Conservation (phyloP, 345 rosid species). For the Ceriops tagal region DNA sequence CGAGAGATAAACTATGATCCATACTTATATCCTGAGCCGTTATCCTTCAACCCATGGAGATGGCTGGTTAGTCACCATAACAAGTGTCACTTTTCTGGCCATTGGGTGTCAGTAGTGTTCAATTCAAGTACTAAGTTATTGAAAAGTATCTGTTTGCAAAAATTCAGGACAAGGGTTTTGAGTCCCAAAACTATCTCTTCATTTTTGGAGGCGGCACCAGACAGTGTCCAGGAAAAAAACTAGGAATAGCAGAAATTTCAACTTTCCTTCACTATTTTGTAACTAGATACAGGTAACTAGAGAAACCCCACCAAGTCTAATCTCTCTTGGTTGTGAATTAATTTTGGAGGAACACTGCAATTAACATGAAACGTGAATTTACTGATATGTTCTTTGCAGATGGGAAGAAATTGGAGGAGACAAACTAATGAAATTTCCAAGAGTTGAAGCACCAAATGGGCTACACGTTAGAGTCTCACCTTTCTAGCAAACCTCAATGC, state of each 20-base stretch:
- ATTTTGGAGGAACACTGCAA: too few relatives aligned
- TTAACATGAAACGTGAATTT: not conserved
- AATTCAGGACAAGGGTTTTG: conserved; percentile 61
- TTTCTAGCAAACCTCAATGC: conserved; percentile 28
- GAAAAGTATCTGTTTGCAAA: not conserved
- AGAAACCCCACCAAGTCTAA: not conserved
- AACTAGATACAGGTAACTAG: conserved; percentile 66
- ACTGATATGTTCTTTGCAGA: conserved; percentile 38
- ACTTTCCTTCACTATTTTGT: conserved; percentile 88
- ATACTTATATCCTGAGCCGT: conserved; percentile 54
- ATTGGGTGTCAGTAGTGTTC: not conserved
- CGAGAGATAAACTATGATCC: conserved; percentile 77
- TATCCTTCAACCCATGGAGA: conserved; percentile 78
- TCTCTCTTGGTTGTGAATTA: too few relatives aligned
- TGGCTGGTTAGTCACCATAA: conserved; percentile 50
- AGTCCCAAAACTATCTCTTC: conserved; percentile 50
- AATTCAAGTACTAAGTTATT: not conserved
- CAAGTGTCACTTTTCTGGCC: not conserved
- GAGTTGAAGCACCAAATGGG: conserved; percentile 95
- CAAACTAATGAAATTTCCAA: conserved; percentile 69
- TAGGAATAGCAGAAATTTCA: conserved; percentile 84
- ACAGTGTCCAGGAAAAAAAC: conserved; percentile 91
- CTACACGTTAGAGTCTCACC: conserved; percentile 65
- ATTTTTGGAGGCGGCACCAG: conserved; percentile 90
- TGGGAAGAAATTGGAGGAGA: conserved; percentile 87